Base-by-base conservation (phyloP, 2,329 filamentous ascomycete genomes). In the Parastagonospora avenae region DNA sequence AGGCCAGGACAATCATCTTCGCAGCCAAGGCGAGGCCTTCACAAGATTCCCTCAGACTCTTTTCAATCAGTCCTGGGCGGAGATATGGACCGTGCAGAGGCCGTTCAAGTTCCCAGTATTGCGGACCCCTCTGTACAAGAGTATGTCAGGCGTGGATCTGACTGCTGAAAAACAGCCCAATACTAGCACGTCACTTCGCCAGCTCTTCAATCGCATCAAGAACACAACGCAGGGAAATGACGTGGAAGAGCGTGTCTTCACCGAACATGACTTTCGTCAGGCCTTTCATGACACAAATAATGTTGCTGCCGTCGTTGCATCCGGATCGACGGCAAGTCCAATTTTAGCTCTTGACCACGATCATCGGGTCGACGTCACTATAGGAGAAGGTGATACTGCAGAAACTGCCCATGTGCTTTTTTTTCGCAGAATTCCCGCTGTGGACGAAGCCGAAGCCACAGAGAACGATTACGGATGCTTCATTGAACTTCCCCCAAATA, bases 121-220 rank as follows among this genome's bases (percentile, higher is more conserved):
- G 19, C 48, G 56, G 8, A 16, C 32, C 4, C 50, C 55, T 19
- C 30, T 52, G n/a, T 59, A 40, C 32, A 38, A 48, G 35, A 41
- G 29, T 10, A 24, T 9, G 11, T n/a, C 10, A 4, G 30, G 14
- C n/a, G 42, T 41, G n/a, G 29, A 40, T 10, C 10, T 27, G 12
- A 9, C 14, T 12, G 33, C 27, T 11, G 37, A 16, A 4, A 33
- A 54, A 14, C 15, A 11, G 6, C 47, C 46, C 29, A 28, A 36
- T 31, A 45, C 41, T 14, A 55, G 43, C 27, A 8, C 42, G 10
- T 33, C 51, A 19, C 43, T 57, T 8, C 41, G 48, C 12, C 27
- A 15, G 7, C 19, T 59, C 2, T 57, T 46, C 27, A 48, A 52
- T n/a, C 11, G 30, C 1, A 54, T 58, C 14, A 56, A 55, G 29